A percentile compares a stretch with the other conserved stretches of the same genome.
These are phyloP conservation scores for Rhizopogon vinicolor DNA, from an alignment of 768 basidiomycete genomes.

Conservation along the genomic window DNA sequence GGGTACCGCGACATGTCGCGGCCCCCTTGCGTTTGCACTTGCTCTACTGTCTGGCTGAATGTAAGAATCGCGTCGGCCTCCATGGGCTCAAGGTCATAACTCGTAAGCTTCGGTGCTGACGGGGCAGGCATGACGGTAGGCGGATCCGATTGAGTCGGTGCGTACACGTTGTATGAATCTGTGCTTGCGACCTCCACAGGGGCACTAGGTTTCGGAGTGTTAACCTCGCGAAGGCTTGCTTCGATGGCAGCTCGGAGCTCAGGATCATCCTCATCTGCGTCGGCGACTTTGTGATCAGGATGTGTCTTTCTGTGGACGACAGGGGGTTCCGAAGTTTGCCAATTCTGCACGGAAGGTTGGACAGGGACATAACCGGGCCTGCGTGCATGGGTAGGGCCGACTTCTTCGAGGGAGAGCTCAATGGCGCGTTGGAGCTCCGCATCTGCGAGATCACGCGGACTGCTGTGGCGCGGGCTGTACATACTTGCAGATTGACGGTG, in stretches of 20 bases:
- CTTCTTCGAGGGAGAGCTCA: slow-evolving; percentile 82
- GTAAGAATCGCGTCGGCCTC: slow-evolving; percentile 87
- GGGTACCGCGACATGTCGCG: slow-evolving; percentile 78
- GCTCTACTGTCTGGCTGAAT: slow-evolving; percentile 87
- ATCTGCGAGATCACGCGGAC: slow-evolving; percentile 64
- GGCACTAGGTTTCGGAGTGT: slow-evolving; percentile 73
- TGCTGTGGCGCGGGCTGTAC: slow-evolving; percentile 48
- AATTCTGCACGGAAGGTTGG: slow-evolving; percentile 46
- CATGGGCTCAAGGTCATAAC: slow-evolving; percentile 74
- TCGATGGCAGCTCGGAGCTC: slow-evolving; percentile 93
- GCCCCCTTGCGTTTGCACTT: slow-evolving; percentile 73
- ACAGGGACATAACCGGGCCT: slow-evolving; percentile 69
- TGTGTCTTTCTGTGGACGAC: slow-evolving; percentile 50
- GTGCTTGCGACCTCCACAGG: slow-evolving; percentile 58
- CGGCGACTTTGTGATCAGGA: slow-evolving; percentile 24
- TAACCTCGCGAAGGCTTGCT: slow-evolving; percentile 85
- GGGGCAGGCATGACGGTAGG: slow-evolving; percentile 35
- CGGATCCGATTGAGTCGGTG: slow-evolving; percentile 41
- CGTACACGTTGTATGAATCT: slow-evolving; percentile 32
- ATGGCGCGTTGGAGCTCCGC: slow-evolving; percentile 93
- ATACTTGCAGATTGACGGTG: slow-evolving; percentile 55
- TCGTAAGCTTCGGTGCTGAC: slow-evolving; percentile 53
- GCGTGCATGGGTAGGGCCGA: slow-evolving; percentile 43
- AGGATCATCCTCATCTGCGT: slow-evolving; percentile 82
- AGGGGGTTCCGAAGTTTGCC: slow-evolving; percentile 69